Base-by-base conservation (phyloP, 768 basidiomycete genomes). In the Hericium alpestre region DNA sequence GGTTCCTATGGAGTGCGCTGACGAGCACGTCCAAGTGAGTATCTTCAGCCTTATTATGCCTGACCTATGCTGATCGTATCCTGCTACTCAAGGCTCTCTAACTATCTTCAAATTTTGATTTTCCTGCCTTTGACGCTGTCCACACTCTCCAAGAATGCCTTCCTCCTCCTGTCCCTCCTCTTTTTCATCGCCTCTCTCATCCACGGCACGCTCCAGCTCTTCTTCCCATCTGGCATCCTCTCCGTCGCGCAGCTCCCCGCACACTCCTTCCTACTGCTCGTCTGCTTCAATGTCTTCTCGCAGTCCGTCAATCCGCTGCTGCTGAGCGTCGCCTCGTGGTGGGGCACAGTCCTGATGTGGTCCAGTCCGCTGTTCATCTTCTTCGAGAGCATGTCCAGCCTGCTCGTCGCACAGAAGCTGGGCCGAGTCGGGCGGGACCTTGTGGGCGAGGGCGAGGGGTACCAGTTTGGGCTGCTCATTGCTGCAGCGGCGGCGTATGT, bases 231-330 rank as follows among this genome's bases (percentile, higher is more conserved):
- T 12, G 74, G 81, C 49, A 78, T 81, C 13, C 76, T 92, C 53
- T 83, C 87, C 13, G 76, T 93, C 58, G 74, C 91, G 56, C 90
- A 93, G 71, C 79, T 92, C 37, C 90, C 90, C 9, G 83, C 90
- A 75, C 90, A 92, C 68, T 84, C 90, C 0, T 89, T 92, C 70
- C 78, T 93, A 38, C 82, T 93, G 46, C 83, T 93, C 51, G 80
- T 92, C 57, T 88, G 82, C 67, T 93, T 93, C 79, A 93, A 93
- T 67, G 77, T 83, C 39, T 91, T 90, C 70, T 81, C 88, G 1
- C 76, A 83, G 20, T 72, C 81, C 23, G 78, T 80, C 22, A 76
- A 79, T 58, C 81, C 85, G 8, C 77, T 74, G 68, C 67, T 91
- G 6, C 62, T 78, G 10, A 76, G 72, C 12, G 78, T 82, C 15